phyloP scores from a whole-genome alignment of 2,329 filamentous ascomycete genomes.

The Botrytis fabae region DNA sequence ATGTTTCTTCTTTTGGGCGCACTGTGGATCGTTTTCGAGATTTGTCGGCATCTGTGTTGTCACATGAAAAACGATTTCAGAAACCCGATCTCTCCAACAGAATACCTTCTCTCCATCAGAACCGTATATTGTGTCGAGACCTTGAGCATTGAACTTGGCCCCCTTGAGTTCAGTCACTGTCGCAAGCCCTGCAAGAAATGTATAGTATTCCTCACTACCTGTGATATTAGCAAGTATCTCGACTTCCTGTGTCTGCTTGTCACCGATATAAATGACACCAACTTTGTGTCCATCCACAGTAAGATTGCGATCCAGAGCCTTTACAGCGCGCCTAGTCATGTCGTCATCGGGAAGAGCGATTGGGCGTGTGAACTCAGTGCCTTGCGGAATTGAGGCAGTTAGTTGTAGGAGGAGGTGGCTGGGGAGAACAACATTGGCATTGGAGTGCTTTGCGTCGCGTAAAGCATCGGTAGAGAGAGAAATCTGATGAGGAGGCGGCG shows the following conservation, averaged over 20 bases:
- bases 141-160: constrained; percentile 89
- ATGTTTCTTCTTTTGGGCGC: constrained; percentile 85
- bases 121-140: constrained; percentile 75
- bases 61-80: constrained; percentile 93
- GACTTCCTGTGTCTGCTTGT: constrained; percentile 77
- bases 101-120: constrained; percentile 85
- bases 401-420: constrained; percentile 73
- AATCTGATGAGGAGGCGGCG: constrained; percentile 58
- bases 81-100: constrained; percentile 92
- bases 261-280: constrained; percentile 88
- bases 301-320: constrained; percentile 80
- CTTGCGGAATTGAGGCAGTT: constrained; percentile 61
- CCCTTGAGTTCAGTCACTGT: constrained; percentile 78
- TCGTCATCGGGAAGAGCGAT: constrained; percentile 71
- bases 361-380: constrained; percentile 60
- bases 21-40: constrained; percentile 70
- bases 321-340: constrained; percentile 62
- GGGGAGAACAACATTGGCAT: constrained; percentile 64
- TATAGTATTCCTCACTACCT: constrained; percentile 83
- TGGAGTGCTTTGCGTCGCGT: constrained; percentile 52
- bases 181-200: constrained; percentile 80
- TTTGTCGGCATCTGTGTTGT: constrained; percentile 97
- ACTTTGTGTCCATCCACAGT: constrained; percentile 95
- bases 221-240: constrained; percentile 86
- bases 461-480: constrained; percentile 50